A percentile compares a stretch with the other conserved stretches of the same genome.
These are phyloP conservation scores for Trichoderma afroharzianum DNA, from an alignment of 2,329 filamentous ascomycete genomes.

Conservation along the genomic window DNA sequence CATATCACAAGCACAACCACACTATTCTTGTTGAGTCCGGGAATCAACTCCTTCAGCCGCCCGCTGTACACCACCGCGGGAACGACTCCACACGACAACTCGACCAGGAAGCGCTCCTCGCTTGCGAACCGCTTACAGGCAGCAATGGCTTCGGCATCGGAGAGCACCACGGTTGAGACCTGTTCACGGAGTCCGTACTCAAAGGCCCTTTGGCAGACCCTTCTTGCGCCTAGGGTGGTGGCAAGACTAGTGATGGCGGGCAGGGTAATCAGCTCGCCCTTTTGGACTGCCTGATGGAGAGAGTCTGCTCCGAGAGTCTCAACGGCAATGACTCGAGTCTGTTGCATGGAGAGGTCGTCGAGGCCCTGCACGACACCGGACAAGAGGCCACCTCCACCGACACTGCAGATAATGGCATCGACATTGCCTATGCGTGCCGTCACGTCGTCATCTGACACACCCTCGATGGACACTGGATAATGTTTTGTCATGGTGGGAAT, in stretches of 20 bases:
- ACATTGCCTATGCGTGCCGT: constrained; percentile 42
- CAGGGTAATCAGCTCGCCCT: constrained; percentile 56
- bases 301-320: constrained; percentile 72
- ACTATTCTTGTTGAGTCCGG: constrained; percentile 24
- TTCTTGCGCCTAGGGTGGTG: constrained; percentile 63
- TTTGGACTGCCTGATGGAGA: constrained; percentile 54
- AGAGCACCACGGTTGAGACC: constrained; percentile 27
- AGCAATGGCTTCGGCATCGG: constrained; percentile 27
- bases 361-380: constrained; percentile 68
- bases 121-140: constrained; percentile 28
- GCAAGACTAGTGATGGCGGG: constrained; percentile 68
- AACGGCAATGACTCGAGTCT: constrained; percentile 58
- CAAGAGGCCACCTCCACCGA: constrained; percentile 78
- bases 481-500: constrained; percentile 27
- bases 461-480: constrained; percentile 40
- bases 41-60: constrained; percentile 24
- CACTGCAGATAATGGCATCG: constrained; percentile 68
- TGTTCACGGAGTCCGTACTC: constrained; percentile 28
- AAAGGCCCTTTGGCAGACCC: constrained; percentile 54
- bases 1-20: constrained; percentile 32
- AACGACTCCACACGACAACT: constrained; percentile 29
- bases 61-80: constrained; percentile 29
- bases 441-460: constrained; percentile 65
- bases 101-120: constrained; percentile 30
- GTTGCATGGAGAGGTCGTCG: constrained; percentile 21